Evolutionary conservation across 2,329 filamentous ascomycete species (phyloP).

Genomic region (Xylaria sp.): DNA sequence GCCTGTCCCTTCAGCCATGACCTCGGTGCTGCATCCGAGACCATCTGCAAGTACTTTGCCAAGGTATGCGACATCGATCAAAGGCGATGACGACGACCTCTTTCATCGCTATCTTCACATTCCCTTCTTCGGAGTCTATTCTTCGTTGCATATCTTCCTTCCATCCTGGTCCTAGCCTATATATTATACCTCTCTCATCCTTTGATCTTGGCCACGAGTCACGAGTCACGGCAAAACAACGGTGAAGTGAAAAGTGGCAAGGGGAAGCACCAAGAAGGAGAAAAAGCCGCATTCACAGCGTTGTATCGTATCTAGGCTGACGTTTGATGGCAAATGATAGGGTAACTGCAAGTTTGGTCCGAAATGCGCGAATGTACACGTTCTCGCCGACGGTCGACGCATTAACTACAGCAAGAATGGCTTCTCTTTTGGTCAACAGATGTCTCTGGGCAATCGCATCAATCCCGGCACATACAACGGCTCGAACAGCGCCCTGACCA

Average conservation of each 20-base stretch:
- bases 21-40: constrained; percentile 75
- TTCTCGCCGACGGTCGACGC: constrained; percentile 85
- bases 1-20: constrained; percentile 97
- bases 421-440: constrained; percentile 56
- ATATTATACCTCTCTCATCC: neutral
- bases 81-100: neutral
- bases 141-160: neutral
- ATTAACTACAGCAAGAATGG: constrained; percentile 74
- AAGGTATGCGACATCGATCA: constrained; percentile 61
- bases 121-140: neutral
- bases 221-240: constrained; percentile 1
- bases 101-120: neutral
- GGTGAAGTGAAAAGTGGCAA: neutral
- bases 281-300: constrained; percentile 3
- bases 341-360: constrained; percentile 98
- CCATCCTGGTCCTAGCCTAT: neutral
- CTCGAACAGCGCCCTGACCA: constrained; percentile 65
- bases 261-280: neutral
- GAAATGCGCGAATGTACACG: constrained; percentile 94
- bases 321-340: constrained; percentile 42
- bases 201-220: neutral
- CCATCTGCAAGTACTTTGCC: constrained; percentile 97
- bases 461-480: constrained; percentile 56
- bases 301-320: constrained; percentile 14
- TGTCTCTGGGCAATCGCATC: constrained; percentile 62